Base-by-base conservation (phyloP, 2,329 filamentous ascomycete species). In the Pseudopithomyces chartarum region DNA sequence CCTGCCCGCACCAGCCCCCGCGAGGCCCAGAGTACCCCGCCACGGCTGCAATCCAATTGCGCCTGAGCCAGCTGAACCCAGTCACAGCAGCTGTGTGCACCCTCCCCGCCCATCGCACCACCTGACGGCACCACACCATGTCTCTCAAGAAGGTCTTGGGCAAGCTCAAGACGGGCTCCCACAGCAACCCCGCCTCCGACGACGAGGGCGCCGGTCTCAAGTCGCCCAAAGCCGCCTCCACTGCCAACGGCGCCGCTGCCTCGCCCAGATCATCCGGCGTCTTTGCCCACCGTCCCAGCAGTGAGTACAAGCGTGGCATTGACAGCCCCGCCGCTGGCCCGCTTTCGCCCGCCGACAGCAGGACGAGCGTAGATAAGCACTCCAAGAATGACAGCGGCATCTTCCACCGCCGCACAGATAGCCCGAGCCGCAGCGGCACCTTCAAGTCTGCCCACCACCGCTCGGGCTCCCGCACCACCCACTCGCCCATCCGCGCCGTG, bases 71-170 rank as follows among this genome's bases (percentile, higher is more conserved):
- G 34, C 34, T 40, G 23, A 32, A 50, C 26, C 26, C 26, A 29
- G 22, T 50, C 47, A 29, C 23, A 20, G 34, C 33, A 40, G 34
- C 46, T 49, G 46, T 22, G 47, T 36, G 23, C 32, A 40, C 33
- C 20, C 20, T 19, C 26, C 22, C n/a, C 15, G 15, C 13, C 36
- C 23, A 22, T 6, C 32, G 45, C 32, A n/a, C 22, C 13, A 26
- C 10, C 26, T 3, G 15, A 22, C 17, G 11, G 39, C n/a, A n/a
- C 42, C 58, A 55, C 57, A 67, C 59, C 66, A 65, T 70, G 60
- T 77, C 78, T 52, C 76, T 81, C 62, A 81, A 81, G 64, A 81
- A 80, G 66, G 79, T 77, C 26, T 69, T 78, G 50, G 73, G 67
- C 48, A 78, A 77, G 69, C 70, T 81, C 58, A 78, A 78, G 69